Evolutionary conservation across 2,329 filamentous ascomycete species (phyloP), one percentile per base, ranked within the genome.

Genomic region (Pyricularia sp.): DNA sequence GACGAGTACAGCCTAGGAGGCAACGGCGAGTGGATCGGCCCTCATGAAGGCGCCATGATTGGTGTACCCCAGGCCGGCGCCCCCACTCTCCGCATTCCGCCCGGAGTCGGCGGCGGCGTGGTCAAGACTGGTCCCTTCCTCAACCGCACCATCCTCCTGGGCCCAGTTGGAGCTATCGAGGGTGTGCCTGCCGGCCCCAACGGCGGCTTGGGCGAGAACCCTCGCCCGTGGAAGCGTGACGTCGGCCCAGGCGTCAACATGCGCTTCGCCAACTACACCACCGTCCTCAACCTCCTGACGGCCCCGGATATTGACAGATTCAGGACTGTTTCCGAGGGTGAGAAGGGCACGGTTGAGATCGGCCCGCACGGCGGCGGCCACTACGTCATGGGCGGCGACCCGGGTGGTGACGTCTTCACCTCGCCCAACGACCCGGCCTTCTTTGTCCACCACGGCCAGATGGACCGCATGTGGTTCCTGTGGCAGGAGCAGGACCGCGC

Each of bases 41-140:
- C 73, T 64, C 69, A 74, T 17, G 4, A 72, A 73, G 30, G 71
- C 75, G 73, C 20, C 3, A 73, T 73, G 26, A 71, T 76, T 6
- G 69, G 74, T 2, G 70, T 76, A 14, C 79, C 72, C 31, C 71
- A 71, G 61, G 70, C 70, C 14, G 79, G 71, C 36, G 72, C 73
- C 0, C 71, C 76, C 10, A 68, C 73, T 0, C 42, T 75, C 26
- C 70, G 70, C 31, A 72, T 84, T 11, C 81, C 83, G 0, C 78
- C 83, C 0, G 86, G 84, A 7, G 78, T 77, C 2, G 86, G 87
- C 4, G 86, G 86, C 58, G 86, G 86, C 28, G 88, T 85, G 73
- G 78, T 88, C 2, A 78, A 74, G 17, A 79, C 77, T 0, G 85
- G 85, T 0, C 86, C 86, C 1, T 81, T 87, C 31, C n/a, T 74